Conservation (phyloP, 352 stramenopile species). For the Albugo candida region DNA sequence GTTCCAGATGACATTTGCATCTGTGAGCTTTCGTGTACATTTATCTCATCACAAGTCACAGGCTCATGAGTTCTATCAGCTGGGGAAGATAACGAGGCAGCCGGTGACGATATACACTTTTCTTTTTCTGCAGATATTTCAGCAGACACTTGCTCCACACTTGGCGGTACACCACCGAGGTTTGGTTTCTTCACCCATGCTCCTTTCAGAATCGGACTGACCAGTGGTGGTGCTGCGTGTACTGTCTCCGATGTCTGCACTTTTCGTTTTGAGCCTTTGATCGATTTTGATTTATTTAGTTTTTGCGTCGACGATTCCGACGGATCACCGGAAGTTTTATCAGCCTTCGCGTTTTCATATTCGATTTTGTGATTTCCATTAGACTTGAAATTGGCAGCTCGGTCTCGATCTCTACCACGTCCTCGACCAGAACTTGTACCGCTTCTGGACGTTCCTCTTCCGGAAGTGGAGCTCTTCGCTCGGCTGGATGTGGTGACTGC, state of each 20-base stretch:
- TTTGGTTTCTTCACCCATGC: constrained; percentile 62
- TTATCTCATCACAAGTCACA: background rate
- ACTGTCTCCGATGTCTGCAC: background rate
- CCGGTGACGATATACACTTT: constrained; percentile 3
- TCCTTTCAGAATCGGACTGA: constrained; percentile 34
- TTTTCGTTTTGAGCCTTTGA: background rate
- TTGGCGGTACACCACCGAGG: constrained; percentile 19
- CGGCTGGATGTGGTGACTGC: too few species aligned
- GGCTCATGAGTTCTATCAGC: constrained; percentile 8
- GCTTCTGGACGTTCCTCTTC: too few species aligned
- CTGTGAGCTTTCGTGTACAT: background rate
- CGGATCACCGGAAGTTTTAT: constrained; percentile 5
- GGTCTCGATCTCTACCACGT: constrained; percentile 23
- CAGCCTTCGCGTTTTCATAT: constrained; percentile 23
- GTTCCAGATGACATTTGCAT: constrained; percentile 6
- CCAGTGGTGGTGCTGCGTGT: constrained; percentile 17
- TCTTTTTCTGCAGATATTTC: constrained; percentile 1
- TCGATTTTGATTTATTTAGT: too few species aligned
- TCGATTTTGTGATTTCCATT: constrained; percentile 11
- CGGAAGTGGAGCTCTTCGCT: too few species aligned
- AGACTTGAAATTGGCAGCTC: constrained; percentile 15
- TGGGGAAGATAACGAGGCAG: constrained; percentile 6
- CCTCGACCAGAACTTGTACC: constrained; percentile 10
- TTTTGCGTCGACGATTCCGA: too few species aligned
- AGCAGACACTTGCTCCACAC: background rate